phyloP scores from a whole-genome alignment of 352 stramenopile genomes.

The Globisporangium irregulare region DNA sequence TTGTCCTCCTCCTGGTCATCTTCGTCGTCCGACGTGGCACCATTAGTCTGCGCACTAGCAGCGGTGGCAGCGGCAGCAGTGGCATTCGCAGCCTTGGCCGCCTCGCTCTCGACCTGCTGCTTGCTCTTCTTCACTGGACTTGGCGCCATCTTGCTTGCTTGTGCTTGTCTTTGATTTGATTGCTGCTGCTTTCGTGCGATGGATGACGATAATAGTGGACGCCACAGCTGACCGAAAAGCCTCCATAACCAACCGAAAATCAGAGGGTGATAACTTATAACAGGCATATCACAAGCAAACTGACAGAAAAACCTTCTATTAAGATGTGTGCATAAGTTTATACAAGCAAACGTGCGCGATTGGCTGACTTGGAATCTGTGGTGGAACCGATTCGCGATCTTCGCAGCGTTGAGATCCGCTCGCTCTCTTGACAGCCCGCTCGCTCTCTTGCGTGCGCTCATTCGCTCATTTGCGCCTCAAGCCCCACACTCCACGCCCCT shows the following conservation, averaged over 20 bases:
- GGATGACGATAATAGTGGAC: slow-evolving; percentile 6
- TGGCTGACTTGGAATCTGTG: slow-evolving; percentile 21
- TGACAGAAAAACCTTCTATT: neutral
- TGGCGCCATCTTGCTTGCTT: slow-evolving; percentile 29
- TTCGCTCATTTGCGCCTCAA: slow-evolving; percentile 29
- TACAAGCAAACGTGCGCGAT: slow-evolving; percentile 1
- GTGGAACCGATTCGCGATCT: slow-evolving; percentile 16
- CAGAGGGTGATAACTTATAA: neutral
- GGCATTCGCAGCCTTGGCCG: slow-evolving; percentile 1
- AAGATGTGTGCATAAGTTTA: neutral
- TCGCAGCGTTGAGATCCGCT: slow-evolving; percentile 13
- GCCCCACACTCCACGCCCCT: neutral
- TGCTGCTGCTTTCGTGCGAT: slow-evolving; percentile 1
- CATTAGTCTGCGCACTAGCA: slow-evolving; percentile 18
- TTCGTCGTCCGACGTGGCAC: slow-evolving; percentile 52
- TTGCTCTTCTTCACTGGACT: slow-evolving; percentile 38
- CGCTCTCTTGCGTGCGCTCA: slow-evolving; percentile 19
- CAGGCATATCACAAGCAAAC: neutral
- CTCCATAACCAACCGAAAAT: neutral
- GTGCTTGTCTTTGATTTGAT: slow-evolving; percentile 7
- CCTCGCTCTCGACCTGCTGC: slow-evolving; percentile 17
- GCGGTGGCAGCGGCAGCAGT: slow-evolving; percentile 7
- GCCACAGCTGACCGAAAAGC: neutral
- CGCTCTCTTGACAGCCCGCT: neutral
- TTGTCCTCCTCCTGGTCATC: slow-evolving; percentile 43